Base-by-base conservation (phyloP, 805 yeast species). In the Lipomyces mesembrius region DNA sequence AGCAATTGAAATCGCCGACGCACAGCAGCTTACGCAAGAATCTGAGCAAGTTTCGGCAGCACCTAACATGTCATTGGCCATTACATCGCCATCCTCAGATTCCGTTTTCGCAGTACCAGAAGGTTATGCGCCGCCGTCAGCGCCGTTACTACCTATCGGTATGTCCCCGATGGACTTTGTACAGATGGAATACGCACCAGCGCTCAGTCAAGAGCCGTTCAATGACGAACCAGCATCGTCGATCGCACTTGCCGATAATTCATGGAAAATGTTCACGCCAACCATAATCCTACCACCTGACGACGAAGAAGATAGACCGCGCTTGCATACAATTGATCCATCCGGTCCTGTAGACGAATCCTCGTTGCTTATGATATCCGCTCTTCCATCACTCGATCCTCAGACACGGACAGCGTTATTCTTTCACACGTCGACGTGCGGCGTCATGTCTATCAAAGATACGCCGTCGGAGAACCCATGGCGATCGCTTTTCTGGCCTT, bases 401-500 rank as follows among this genome's bases (percentile, higher is more conserved):
- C 35, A 60, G 34, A 63, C 71, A 1, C 64, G 69, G 25, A 76
- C 77, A 17, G 75, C 73, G 55, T 71, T 73, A 9, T 74, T 83
- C 3, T 84, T 82, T 69, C 84, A 82, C 64, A 76, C 80, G 55
- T 79, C 81, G 69, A 83, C 86, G 0, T 82, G 84, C 65, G 82
- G 81, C 2, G 82, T 88, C 61, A 81, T 88, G 84, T 85, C 89
- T 5, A 85, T 88, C 64, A 87, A 85, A 70, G 84, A 86, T 69
- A 90, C 90, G 0, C 85, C 85, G 0, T 76, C 83, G 2, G 90
- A 87, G n/a, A 88, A 88, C 72, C 92, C 91, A 6, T 88, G 92
- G 92, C 76, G 88, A 60, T 80, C 82, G 8, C 72, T 83, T 53
- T 77, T 87, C 59, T 75, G 87, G 73, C 91, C 91, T 0, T 74